These are phyloP conservation scores for Apiospora rasikravindrae DNA, from an alignment of 2,329 filamentous ascomycete species.

Conservation along the genomic window DNA sequence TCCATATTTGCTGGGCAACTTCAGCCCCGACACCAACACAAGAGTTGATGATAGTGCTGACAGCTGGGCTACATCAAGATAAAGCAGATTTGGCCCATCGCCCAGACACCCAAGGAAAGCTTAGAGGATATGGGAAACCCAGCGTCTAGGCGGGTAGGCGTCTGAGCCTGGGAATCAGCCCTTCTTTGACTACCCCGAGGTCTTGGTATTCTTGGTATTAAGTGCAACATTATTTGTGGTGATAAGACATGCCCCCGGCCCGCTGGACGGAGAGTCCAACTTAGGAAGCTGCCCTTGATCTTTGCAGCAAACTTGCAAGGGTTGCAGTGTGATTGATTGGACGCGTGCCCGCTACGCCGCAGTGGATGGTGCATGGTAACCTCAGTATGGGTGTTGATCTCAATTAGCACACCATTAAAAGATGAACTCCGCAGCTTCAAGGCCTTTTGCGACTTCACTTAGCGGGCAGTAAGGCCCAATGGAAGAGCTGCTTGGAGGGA, in stretches of 20 bases:
- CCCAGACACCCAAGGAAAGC: slow-evolving; percentile 13
- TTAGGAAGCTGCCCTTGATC: slow-evolving; percentile 3
- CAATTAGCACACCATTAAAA: slow-evolving; percentile 1
- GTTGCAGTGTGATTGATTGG: background rate
- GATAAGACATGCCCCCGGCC: slow-evolving; percentile 5
- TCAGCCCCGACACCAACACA: background rate
- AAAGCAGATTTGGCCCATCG: background rate
- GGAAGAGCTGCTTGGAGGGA: background rate
- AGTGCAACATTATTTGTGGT: background rate
- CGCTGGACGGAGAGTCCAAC: background rate
- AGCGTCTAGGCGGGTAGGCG: background rate
- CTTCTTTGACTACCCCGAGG: slow-evolving; percentile 4
- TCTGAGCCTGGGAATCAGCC: background rate
- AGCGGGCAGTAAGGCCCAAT: background rate
- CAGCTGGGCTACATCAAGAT: background rate
- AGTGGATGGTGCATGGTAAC: background rate
- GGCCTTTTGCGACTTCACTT: background rate
- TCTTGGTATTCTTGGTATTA: slow-evolving; percentile 2
- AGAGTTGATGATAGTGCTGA: background rate
- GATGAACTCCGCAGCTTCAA: background rate
- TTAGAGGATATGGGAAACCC: slow-evolving; percentile 1
- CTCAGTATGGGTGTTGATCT: background rate
- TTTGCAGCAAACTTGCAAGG: background rate
- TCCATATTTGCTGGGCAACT: slow-evolving; percentile 1
- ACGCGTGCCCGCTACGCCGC: background rate